Percentiles rank a stretch among this genome's conserved stretches.
Evolutionary conservation across 805 yeast species (phyloP).

Genomic region (Ogataea paradorogensis): DNA sequence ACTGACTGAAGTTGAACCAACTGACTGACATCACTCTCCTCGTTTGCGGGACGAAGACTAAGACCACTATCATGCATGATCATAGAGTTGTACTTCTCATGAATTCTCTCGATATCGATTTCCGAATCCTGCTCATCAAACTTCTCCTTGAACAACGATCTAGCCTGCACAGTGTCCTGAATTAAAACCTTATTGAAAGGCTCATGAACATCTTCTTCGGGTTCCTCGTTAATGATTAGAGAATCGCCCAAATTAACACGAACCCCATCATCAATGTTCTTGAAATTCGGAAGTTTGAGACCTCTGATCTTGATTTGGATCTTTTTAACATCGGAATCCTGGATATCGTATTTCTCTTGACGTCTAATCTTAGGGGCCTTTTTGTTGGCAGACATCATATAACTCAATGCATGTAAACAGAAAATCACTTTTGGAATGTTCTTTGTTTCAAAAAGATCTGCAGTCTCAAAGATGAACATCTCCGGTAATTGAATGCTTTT

Average conservation of each 20-base stretch:
- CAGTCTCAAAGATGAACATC: constrained; percentile 83
- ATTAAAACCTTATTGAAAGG: background rate
- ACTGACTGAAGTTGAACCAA: constrained; percentile 57
- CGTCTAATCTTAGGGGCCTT: constrained; percentile 59
- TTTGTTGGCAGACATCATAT: constrained; percentile 58
- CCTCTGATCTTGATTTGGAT: constrained; percentile 72
- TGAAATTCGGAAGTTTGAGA: constrained; percentile 74
- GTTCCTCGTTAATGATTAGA: background rate
- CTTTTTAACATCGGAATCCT: constrained; percentile 62
- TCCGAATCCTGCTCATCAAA: constrained; percentile 13
- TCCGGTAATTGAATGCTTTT: constrained; percentile 77
- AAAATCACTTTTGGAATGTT: constrained; percentile 92
- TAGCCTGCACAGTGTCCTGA: constrained; percentile 23
- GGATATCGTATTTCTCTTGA: constrained; percentile 58
- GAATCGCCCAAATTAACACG: constrained; percentile 32
- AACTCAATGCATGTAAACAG: constrained; percentile 86
- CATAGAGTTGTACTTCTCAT: constrained; percentile 28
- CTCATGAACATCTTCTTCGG: constrained; percentile 1
- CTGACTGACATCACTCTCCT: constrained; percentile 6
- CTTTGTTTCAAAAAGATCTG: constrained; percentile 89
- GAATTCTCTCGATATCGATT: constrained; percentile 28
- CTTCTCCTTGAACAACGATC: constrained; percentile 22
- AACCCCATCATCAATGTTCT: constrained; percentile 36
- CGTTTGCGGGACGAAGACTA: constrained; percentile 7
- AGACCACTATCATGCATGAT: constrained; percentile 24